A percentile compares a stretch with the other conserved stretches of the same genome.
phyloP scores from a whole-genome alignment of 2,329 filamentous ascomycete species.

The Diaporthe longicolla region DNA sequence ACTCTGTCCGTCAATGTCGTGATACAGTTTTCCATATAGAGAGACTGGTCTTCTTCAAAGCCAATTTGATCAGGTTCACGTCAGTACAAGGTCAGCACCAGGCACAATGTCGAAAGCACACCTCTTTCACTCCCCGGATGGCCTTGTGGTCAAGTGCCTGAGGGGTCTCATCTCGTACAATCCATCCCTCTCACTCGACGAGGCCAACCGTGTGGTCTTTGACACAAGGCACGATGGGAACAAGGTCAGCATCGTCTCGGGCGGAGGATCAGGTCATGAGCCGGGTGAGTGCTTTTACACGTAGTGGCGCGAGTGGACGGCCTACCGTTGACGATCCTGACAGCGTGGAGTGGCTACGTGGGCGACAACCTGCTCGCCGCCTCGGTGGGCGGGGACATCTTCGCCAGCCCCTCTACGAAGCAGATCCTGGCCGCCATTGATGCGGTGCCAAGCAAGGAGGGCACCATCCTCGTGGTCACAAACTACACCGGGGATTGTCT shows the following conservation, averaged over 20 bases:
- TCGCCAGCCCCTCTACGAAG: constrained; percentile 73
- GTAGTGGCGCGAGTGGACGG: too few species aligned
- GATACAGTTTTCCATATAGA: constrained; percentile 4
- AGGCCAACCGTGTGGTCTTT: constrained; percentile 65
- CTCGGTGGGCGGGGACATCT: constrained; percentile 73
- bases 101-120: constrained; percentile 65
- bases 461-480: constrained; percentile 72
- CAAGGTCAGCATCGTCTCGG: constrained; percentile 66
- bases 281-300: constrained; percentile 50
- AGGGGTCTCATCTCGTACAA: constrained; percentile 68
- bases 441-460: constrained; percentile 66
- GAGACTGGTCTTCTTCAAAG: not conserved
- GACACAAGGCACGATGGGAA: constrained; percentile 60
- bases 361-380: constrained; percentile 73
- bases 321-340: not conserved
- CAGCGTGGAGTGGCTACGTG: constrained; percentile 74
- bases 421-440: constrained; percentile 73
- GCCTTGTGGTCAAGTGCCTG: constrained; percentile 67
- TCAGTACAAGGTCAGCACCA: not conserved
- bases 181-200: constrained; percentile 64
- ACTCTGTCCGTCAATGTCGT: not conserved
- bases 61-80: not conserved
- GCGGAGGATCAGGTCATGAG: constrained; percentile 72
- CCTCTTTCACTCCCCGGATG: constrained; percentile 66
- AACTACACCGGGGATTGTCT: constrained; percentile 77